Conservation (phyloP, 495 filamentous ascomycete genomes). For the Lasiosphaeria miniovina region DNA sequence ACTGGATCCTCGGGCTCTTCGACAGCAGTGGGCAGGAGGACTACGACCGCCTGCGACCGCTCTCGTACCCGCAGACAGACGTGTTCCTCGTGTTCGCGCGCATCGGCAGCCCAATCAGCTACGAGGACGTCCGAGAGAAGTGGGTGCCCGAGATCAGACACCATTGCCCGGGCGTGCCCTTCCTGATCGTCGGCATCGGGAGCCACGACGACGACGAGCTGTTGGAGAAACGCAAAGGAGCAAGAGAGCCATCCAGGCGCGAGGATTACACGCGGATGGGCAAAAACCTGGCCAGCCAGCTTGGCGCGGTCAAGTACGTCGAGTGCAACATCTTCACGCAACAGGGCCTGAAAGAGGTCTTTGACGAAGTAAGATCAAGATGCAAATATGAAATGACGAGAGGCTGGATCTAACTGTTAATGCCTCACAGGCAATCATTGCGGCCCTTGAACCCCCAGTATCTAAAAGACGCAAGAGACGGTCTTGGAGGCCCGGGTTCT, state of each 20-base stretch:
- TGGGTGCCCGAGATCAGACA: constrained; percentile 1
- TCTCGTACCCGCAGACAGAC: neutral
- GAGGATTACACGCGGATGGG: neutral
- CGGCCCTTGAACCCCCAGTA: too few species aligned
- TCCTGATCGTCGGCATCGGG: constrained; percentile 1
- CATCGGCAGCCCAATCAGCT: neutral
- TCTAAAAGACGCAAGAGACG: too few species aligned
- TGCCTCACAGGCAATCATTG: too few species aligned
- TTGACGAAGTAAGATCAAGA: neutral
- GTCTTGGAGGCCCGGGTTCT: too few species aligned
- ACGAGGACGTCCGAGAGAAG: neutral
- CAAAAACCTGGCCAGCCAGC: neutral
- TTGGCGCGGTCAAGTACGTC: neutral
- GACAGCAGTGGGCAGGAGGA: constrained; percentile 2
- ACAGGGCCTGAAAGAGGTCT: neutral
- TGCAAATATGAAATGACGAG: too few species aligned
- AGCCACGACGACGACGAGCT: neutral
- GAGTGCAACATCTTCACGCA: neutral
- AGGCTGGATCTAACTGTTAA: too few species aligned
- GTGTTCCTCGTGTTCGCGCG: neutral
- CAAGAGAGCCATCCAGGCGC: neutral
- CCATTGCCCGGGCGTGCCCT: neutral
- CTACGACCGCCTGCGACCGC: constrained; percentile 1
- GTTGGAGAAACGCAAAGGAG: neutral
- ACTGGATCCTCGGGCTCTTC: neutral